A percentile compares a stretch with the other conserved stretches of the same genome.
phyloP scores from a whole-genome alignment of 495 filamentous ascomycete species.

The Hypoxylon intermedium region DNA sequence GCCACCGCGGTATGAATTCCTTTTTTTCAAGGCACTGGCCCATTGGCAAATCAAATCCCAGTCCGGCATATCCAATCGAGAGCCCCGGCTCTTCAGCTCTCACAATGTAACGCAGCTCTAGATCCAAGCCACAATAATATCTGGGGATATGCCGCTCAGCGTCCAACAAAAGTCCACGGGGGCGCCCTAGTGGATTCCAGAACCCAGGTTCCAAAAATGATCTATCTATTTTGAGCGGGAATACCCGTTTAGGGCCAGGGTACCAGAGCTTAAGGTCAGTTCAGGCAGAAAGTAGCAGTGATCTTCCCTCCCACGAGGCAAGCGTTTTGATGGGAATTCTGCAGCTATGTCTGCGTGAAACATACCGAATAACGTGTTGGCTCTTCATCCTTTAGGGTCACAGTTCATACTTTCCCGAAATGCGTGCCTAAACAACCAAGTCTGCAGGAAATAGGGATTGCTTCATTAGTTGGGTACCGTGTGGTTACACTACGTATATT shows the following conservation, averaged over 20 bases:
- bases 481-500: slow-evolving; percentile 21
- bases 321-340: slow-evolving; percentile 2
- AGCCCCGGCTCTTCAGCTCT: slow-evolving; percentile 17
- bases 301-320: slow-evolving; percentile 9
- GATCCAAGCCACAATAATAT: slow-evolving; percentile 25
- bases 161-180: slow-evolving; percentile 13
- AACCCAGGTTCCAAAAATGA: slow-evolving; percentile 11
- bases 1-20: slow-evolving; percentile 17
- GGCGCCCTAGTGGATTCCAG: not conserved
- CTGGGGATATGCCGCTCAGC: slow-evolving; percentile 8
- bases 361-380: slow-evolving; percentile 7
- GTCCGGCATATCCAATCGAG: slow-evolving; percentile 12
- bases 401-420: not conserved
- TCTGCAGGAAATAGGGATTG: slow-evolving; percentile 29
- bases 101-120: slow-evolving; percentile 20
- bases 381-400: too few species aligned
- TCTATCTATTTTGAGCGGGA: slow-evolving; percentile 25
- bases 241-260: slow-evolving; percentile 5
- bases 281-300: slow-evolving; percentile 10
- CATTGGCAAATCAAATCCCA: not conserved
- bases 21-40: not conserved
- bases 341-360: slow-evolving; percentile 1
- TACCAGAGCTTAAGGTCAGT: not conserved
- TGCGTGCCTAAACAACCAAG: not conserved
- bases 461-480: slow-evolving; percentile 1